A percentile compares a stretch with the other conserved stretches of the same genome.
Evolutionary conservation across 306 rosid genomes (phyloP).

Genomic region (Dryas octopetala): DNA sequence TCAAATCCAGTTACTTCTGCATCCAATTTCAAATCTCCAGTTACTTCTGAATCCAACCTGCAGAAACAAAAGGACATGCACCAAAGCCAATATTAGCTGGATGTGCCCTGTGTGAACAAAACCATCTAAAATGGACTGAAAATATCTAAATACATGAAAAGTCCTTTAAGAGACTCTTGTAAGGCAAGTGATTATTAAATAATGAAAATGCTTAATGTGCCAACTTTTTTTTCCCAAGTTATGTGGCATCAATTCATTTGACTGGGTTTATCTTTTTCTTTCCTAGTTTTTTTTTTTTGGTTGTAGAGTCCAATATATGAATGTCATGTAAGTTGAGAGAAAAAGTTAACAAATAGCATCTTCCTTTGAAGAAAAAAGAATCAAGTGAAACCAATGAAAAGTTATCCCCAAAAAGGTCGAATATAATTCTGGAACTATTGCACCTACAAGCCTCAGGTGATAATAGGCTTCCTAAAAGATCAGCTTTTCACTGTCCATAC

Average conservation of each 20-base stretch:
- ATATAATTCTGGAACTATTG: not conserved
- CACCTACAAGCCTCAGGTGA: not conserved
- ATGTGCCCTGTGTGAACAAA: not conserved
- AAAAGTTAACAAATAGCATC: no score
- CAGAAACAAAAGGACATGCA: not conserved
- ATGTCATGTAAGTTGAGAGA: no score
- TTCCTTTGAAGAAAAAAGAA: no score
- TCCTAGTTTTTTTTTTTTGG: no score
- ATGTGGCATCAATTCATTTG: no score
- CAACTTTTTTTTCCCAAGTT: no score
- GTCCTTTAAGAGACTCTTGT: not conserved
- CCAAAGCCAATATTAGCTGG: not conserved
- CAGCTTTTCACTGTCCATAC: not conserved
- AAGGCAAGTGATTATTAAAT: not conserved
- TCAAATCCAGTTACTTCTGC: not conserved
- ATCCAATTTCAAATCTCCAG: not conserved
- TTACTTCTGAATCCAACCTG: constrained; percentile 1
- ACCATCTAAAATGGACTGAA: not conserved
- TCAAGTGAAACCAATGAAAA: not conserved
- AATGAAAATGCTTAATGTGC: not conserved
- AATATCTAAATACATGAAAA: not conserved
- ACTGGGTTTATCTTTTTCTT: no score
- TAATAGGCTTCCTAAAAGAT: not conserved
- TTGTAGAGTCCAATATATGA: no score
- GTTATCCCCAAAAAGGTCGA: not conserved